phyloP scores from a whole-genome alignment of 2,329 filamentous ascomycete species.

The Fusarium siculi region DNA sequence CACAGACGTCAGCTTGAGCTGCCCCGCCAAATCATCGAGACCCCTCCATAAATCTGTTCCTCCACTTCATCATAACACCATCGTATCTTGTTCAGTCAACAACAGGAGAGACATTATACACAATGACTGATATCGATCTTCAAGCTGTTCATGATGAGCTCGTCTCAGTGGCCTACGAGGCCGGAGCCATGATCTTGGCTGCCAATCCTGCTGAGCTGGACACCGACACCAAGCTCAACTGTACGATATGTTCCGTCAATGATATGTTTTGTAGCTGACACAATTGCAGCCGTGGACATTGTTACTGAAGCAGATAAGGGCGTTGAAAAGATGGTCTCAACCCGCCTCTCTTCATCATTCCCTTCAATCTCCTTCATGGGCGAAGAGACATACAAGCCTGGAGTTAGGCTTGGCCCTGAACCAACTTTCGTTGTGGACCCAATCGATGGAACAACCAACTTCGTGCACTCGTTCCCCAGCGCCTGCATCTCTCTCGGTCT shows the following conservation, averaged over 20 bases:
- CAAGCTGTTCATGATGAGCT: conserved; percentile 71
- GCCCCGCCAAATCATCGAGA: conserved; percentile 34
- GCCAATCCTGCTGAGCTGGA: conserved; percentile 69
- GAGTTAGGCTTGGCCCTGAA: conserved; percentile 67
- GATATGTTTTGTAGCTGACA: conserved; percentile 5
- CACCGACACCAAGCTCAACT: conserved; percentile 72
- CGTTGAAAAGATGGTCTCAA: conserved; percentile 70
- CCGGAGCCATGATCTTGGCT: conserved; percentile 71
- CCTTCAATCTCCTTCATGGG: conserved; percentile 74
- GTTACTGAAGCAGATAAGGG: conserved; percentile 75
- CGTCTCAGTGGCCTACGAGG: conserved; percentile 68
- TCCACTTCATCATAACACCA: conserved; percentile 3
- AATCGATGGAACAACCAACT: conserved; percentile 84
- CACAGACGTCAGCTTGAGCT: conserved; percentile 17
- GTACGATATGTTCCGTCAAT: conserved; percentile 52
- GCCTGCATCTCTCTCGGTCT: conserved; percentile 83
- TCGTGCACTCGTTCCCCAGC: conserved; percentile 79
- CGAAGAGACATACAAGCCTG: conserved; percentile 80
- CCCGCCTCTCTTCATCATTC: conserved; percentile 62
- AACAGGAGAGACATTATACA: not conserved
- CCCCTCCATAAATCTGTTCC: conserved; percentile 40
- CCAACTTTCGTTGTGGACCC: conserved; percentile 86
- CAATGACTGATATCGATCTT: conserved; percentile 68
- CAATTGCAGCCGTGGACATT: conserved; percentile 68
- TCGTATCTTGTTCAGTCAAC: not conserved